A percentile compares a stretch with the other conserved stretches of the same genome.
Conservation (phyloP, 164 flowering plant genomes). For the Macadamia tetraphylla region DNA sequence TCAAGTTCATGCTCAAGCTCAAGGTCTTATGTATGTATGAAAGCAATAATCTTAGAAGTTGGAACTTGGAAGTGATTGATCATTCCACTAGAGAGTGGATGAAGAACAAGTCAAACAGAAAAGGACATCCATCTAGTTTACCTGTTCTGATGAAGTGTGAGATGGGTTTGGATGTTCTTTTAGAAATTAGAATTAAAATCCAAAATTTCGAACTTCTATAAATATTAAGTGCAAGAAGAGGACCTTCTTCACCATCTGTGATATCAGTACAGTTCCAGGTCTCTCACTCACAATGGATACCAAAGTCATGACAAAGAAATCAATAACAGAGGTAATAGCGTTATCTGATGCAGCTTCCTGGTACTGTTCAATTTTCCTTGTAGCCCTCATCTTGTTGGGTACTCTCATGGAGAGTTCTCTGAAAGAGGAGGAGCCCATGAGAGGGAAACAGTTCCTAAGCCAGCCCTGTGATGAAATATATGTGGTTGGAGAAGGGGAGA, state of each 20-base stretch:
- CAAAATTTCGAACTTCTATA: no score
- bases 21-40: no score
- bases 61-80: no score
- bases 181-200: no score
- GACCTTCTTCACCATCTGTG: background rate
- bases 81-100: no score
- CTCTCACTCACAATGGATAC: constrained; percentile 13
- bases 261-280: background rate
- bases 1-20: no score
- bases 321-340: constrained; percentile 4
- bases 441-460: constrained; percentile 6
- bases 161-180: no score
- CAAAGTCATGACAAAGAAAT: background rate
- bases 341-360: constrained; percentile 25
- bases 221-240: no score
- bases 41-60: no score
- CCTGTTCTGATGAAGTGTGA: no score
- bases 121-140: no score
- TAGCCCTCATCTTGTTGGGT: constrained; percentile 17
- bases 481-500: constrained; percentile 43
- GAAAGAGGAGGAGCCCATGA: background rate
- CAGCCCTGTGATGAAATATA: constrained; percentile 41
- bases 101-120: no score
- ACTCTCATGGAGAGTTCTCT: constrained; percentile 8
- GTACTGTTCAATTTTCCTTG: constrained; percentile 23